phyloP scores from a whole-genome alignment of 768 basidiomycete species.

The Sarcodon sp. region DNA sequence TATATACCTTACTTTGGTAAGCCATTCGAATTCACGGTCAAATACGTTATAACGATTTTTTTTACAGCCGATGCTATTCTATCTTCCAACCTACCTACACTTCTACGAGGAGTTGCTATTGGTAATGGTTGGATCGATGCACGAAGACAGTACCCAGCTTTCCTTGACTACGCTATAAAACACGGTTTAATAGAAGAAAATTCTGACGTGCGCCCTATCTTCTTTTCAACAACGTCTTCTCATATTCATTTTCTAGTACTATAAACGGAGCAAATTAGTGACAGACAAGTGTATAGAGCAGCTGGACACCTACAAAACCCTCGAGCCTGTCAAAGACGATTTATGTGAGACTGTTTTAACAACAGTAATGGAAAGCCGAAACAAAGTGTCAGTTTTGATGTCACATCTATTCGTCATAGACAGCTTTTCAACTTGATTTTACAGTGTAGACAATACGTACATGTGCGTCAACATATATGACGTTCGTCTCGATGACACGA shows the following conservation, averaged over 20 bases:
- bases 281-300: constrained; percentile 47
- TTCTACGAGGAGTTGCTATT: constrained; percentile 73
- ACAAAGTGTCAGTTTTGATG: constrained; percentile 25
- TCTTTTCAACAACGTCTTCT: neutral
- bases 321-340: constrained; percentile 39
- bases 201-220: constrained; percentile 36
- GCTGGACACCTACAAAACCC: constrained; percentile 25
- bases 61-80: constrained; percentile 65
- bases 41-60: constrained; percentile 1
- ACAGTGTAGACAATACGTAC: constrained; percentile 50
- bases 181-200: constrained; percentile 66
- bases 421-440: neutral
- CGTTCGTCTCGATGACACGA: constrained; percentile 74
- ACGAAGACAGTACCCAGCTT: constrained; percentile 78
- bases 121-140: constrained; percentile 99
- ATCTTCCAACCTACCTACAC: constrained; percentile 40
- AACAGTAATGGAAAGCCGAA: constrained; percentile 26
- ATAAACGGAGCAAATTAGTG: constrained; percentile 39
- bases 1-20: constrained; percentile 93
- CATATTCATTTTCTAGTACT: constrained; percentile 28
- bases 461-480: constrained; percentile 95
- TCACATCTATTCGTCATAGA: neutral
- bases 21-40: constrained; percentile 6
- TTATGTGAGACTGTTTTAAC: constrained; percentile 50
- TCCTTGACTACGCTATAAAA: constrained; percentile 74